Evolutionary conservation across 2,329 filamentous ascomycete genomes (phyloP), one percentile per base, ranked within the genome.

Genomic region (Intubia oerlemansii): DNA sequence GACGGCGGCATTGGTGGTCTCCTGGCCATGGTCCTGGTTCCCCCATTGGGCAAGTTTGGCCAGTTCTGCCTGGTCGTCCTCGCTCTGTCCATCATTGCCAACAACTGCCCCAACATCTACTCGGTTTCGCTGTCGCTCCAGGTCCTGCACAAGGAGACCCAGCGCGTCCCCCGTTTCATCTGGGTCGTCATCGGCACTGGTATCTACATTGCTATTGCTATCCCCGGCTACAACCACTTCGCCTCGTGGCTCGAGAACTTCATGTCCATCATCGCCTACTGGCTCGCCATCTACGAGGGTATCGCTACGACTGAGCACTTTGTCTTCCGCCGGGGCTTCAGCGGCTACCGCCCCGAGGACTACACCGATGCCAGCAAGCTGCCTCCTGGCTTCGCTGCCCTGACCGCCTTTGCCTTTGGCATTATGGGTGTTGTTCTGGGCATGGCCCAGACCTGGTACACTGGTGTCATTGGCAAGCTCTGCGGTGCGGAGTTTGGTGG

Each of bases 361-460:
- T 49, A 52, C 31, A 63, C 57, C 56, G 54, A 41, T 9, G 46
- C 54, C 12, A 49, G 52, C 28, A 49, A 48, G 9, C 43, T 50
- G 15, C 40, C 54, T 1, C 43, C 53, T 24, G 49, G 49, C 6
- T 29, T 48, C 13, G 40, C 46, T n/a, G 34, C 40, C 15, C 50
- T 53, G 33, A 29, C 34, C 3, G 36, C 39, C 10, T 40, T 41
- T 20, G 6, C 12, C 16, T 33, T 36, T 8, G 45, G 47, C 5
- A 53, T 57, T 11, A 58, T 50, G 7, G 31, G 56, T 4, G 57
- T 70, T 4, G 51, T 71, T 5, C 65, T 68, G 0, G 62, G 58
- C 24, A 71, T 73, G 58, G 53, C 54, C 10, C 63, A 70, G 46
- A 58, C 56, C 9, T 72, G 66, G 66, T 73, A 59, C 41, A 62